Evolutionary conservation across 257 asterid genomes (phyloP).

Genomic region (Primulina huaijiensis): DNA sequence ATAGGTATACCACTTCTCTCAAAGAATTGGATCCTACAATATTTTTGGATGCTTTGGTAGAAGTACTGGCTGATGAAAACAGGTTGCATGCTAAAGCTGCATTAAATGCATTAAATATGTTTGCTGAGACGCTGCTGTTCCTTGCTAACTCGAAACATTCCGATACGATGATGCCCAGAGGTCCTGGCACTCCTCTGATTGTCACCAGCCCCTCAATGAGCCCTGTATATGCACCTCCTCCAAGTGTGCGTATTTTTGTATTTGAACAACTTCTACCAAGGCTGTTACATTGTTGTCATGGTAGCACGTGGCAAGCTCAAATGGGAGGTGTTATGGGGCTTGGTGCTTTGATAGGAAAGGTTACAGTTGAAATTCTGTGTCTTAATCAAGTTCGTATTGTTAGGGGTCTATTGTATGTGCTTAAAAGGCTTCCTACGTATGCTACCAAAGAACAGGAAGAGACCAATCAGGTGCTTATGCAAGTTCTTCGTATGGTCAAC

Average conservation of each 20-base stretch:
- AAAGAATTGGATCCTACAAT: constrained; percentile 95
- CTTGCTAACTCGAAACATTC: constrained; percentile 90
- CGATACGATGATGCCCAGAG: constrained; percentile 66
- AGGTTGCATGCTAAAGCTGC: constrained; percentile 94
- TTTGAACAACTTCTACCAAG: constrained; percentile 98
- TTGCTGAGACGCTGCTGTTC: constrained; percentile 81
- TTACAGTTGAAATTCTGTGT: constrained; percentile 85
- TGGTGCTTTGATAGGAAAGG: constrained; percentile 95
- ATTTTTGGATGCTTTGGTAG: constrained; percentile 95
- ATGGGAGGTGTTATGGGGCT: constrained; percentile 98
- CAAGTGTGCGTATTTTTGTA: constrained; percentile 86
- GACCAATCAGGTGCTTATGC: constrained; percentile 95
- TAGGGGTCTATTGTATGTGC: constrained; percentile 90
- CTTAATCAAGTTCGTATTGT: constrained; percentile 81
- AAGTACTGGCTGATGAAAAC: constrained; percentile 86
- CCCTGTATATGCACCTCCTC: constrained; percentile 98
- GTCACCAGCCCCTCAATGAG: constrained; percentile 99
- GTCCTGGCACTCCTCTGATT: constrained; percentile 93
- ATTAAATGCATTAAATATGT: constrained; percentile 66
- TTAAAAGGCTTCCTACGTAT: constrained; percentile 88
- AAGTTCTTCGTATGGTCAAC: constrained; percentile 95
- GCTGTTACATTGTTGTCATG: constrained; percentile 89
- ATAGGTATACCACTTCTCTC: constrained; percentile 62
- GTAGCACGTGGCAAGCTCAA: constrained; percentile 96
- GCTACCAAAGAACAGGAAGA: constrained; percentile 97